A percentile compares a stretch with the other conserved stretches of the same genome.
Conservation (phyloP, 75 land plant species). For the Ceratopteris richardii region DNA sequence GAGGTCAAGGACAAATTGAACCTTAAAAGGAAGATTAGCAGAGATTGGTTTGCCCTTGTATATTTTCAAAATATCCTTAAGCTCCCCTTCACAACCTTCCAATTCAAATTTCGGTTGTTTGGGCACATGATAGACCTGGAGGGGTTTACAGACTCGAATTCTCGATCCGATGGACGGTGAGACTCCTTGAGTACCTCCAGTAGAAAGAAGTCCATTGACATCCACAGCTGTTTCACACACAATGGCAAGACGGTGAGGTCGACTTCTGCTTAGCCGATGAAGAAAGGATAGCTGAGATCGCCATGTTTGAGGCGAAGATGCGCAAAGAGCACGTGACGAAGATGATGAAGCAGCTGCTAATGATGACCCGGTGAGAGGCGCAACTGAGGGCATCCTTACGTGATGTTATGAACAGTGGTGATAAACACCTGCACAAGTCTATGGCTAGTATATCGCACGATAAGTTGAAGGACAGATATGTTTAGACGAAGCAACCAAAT, state of each 20-base stretch:
- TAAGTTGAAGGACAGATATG: slow-evolving; percentile 9
- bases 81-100: slow-evolving; percentile 51
- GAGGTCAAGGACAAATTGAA: slow-evolving; percentile 39
- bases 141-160: slow-evolving; percentile 53
- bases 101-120: slow-evolving; percentile 60
- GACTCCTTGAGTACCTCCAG: neutral
- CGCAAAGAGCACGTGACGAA: too few species aligned
- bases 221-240: slow-evolving; percentile 6
- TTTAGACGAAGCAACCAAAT: slow-evolving; percentile 5
- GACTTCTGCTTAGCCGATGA: too few species aligned
- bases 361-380: too few species aligned
- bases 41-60: slow-evolving; percentile 75
- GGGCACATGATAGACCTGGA: slow-evolving; percentile 74
- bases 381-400: too few species aligned
- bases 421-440: too few species aligned
- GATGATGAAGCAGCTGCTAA: too few species aligned
- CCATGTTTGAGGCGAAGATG: too few species aligned
- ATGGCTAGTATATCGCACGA: neutral
- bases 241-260: neutral
- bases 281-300: too few species aligned
- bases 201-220: neutral
- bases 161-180: slow-evolving; percentile 30
- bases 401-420: too few species aligned
- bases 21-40: slow-evolving; percentile 76
- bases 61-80: slow-evolving; percentile 52